These are phyloP conservation scores for Inga laurina DNA, from an alignment of 306 rosid genomes.

Conservation along the genomic window DNA sequence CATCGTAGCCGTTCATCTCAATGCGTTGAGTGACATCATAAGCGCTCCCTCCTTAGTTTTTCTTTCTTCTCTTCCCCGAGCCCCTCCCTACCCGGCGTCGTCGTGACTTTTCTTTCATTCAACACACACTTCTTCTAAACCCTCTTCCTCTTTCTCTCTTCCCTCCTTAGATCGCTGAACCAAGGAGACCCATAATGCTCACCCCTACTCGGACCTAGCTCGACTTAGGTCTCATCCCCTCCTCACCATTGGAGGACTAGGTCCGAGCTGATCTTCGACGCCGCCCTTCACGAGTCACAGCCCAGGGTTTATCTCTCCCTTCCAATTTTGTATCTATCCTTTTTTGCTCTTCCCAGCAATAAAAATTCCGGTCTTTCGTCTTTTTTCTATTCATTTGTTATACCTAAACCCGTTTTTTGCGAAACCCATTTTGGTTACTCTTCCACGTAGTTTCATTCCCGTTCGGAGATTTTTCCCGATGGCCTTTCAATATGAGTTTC, in stretches of 20 bases:
- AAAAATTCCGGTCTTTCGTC: neutral
- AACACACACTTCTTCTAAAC: neutral
- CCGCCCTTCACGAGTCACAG: neutral
- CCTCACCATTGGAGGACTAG: neutral
- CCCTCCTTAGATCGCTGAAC: neutral
- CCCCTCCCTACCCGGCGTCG: neutral
- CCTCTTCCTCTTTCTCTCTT: neutral
- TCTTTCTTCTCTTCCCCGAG: neutral
- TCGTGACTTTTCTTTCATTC: neutral
- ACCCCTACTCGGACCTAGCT: slow-evolving; percentile 13
- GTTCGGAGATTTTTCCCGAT: neutral
- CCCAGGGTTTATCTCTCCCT: slow-evolving; percentile 7
- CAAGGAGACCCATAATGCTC: neutral
- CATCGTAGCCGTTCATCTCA: neutral
- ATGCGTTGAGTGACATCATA: neutral
- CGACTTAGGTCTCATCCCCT: neutral
- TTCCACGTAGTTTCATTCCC: neutral
- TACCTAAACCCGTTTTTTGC: neutral
- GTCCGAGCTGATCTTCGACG: slow-evolving; percentile 5
- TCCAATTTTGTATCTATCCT: neutral
- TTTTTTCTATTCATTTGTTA: neutral
- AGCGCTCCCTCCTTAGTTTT: neutral
- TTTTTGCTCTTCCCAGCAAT: neutral
- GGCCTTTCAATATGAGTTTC: neutral
- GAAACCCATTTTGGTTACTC: slow-evolving; percentile 2